These are phyloP conservation scores for Mesembryanthemum crystallinum DNA, from an alignment of 148 eudicot genomes.

Conservation along the genomic window DNA sequence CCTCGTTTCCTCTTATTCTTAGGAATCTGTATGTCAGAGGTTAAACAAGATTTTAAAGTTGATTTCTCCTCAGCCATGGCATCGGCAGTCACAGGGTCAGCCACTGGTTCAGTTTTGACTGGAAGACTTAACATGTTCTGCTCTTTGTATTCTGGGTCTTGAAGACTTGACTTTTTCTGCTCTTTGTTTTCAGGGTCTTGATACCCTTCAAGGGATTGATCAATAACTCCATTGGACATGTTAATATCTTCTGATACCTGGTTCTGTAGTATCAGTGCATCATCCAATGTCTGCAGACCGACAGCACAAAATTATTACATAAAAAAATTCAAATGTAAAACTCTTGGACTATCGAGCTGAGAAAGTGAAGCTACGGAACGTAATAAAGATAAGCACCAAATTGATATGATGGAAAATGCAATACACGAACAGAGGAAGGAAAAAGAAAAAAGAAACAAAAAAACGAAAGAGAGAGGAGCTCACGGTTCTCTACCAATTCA, in stretches of 20 bases:
- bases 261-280: slow-evolving; percentile 37
- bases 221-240: slow-evolving; percentile 16
- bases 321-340: not conserved
- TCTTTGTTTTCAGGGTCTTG: slow-evolving; percentile 37
- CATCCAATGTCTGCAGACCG: slow-evolving; percentile 65
- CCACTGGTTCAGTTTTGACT: slow-evolving; percentile 18
- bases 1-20: slow-evolving; percentile 77
- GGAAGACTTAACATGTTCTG: slow-evolving; percentile 27
- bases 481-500: not conserved
- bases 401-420: not conserved
- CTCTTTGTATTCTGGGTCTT: slow-evolving; percentile 37
- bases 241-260: slow-evolving; percentile 39
- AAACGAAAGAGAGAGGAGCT: not conserved
- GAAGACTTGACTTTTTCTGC: slow-evolving; percentile 31
- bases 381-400: no score
- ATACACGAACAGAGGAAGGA: not conserved
- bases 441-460: not conserved
- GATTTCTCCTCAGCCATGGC: slow-evolving; percentile 33
- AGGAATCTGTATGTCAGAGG: slow-evolving; percentile 46
- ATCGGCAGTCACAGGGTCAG: slow-evolving; percentile 24
- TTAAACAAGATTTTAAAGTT: slow-evolving; percentile 41
- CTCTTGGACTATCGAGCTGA: no score
- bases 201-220: slow-evolving; percentile 34
- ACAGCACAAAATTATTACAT: not conserved
- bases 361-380: no score